These are phyloP conservation scores for Lactarius sanguifluus DNA, from an alignment of 768 basidiomycete genomes.

Conservation along the genomic window DNA sequence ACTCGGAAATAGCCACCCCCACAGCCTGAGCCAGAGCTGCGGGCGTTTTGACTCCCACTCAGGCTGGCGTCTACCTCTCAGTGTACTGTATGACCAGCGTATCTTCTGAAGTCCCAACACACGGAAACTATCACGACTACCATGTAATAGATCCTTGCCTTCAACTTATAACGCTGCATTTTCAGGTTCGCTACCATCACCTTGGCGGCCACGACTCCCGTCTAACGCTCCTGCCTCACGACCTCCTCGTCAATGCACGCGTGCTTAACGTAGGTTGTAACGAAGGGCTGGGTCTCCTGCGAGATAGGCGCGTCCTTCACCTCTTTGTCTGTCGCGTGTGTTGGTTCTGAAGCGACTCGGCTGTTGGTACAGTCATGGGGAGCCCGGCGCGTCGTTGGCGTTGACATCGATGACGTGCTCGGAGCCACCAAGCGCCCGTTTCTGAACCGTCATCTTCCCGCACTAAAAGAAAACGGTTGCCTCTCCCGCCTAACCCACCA, in stretches of 20 bases:
- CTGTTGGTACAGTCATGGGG: slow-evolving; percentile 47
- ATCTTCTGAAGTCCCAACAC: slow-evolving; percentile 19
- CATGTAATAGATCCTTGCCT: not conserved
- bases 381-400: slow-evolving; percentile 67
- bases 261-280: slow-evolving; percentile 28
- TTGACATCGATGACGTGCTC: slow-evolving; percentile 83
- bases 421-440: slow-evolving; percentile 46
- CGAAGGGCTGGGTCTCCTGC: slow-evolving; percentile 24
- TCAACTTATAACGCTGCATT: too few relatives aligned
- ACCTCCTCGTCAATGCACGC: slow-evolving; percentile 5
- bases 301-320: slow-evolving; percentile 32
- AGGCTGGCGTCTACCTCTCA: too few relatives aligned
- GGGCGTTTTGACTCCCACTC: not conserved
- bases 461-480: slow-evolving; percentile 28
- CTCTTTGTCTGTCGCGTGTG: not conserved
- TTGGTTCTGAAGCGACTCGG: not conserved
- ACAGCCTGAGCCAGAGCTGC: too few relatives aligned
- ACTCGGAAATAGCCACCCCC: too few relatives aligned
- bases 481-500: not conserved
- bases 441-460: slow-evolving; percentile 21
- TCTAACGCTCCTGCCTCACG: slow-evolving; percentile 52
- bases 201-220: slow-evolving; percentile 50
- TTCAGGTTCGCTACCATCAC: slow-evolving; percentile 21
- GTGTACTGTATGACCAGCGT: slow-evolving; percentile 22
- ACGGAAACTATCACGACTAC: slow-evolving; percentile 31